phyloP scores from a whole-genome alignment of 1,139 yeast species.

The Oligophagozyma castellii region DNA sequence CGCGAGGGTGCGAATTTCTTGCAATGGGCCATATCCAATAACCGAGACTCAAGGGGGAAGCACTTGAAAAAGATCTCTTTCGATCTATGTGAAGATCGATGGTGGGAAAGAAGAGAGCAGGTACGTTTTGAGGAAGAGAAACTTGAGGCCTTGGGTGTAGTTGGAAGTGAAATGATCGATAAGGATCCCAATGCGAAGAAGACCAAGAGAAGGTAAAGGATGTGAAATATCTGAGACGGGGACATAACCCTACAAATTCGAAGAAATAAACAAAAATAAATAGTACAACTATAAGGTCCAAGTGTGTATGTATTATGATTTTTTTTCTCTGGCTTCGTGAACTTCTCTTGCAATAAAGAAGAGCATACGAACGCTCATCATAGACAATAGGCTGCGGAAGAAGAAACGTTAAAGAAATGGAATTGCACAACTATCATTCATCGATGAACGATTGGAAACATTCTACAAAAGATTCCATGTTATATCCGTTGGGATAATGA shows the following conservation, averaged over 20 bases:
- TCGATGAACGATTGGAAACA: conserved; percentile 18
- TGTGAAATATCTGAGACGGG: not conserved
- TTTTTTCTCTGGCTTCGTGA: no score
- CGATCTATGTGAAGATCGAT: conserved; percentile 83
- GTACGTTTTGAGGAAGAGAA: conserved; percentile 79
- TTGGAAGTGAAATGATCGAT: conserved; percentile 83
- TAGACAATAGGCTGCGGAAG: no score
- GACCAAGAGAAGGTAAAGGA: not conserved
- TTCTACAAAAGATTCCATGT: conserved; percentile 19
- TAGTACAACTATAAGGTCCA: no score
- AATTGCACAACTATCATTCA: no score
- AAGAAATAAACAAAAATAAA: no score
- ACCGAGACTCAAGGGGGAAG: conserved; percentile 81
- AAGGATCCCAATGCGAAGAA: conserved; percentile 41
- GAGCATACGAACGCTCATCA: no score
- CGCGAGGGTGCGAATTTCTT: conserved; percentile 79
- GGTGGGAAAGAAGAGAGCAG: conserved; percentile 98
- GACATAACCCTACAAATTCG: no score
- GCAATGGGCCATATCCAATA: conserved; percentile 84
- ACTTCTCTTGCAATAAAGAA: no score
- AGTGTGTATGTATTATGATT: no score
- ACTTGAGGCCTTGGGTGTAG: conserved; percentile 70
- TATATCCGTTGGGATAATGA: conserved; percentile 17
- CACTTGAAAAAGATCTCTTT: conserved; percentile 80
- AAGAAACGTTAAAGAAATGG: no score